A percentile compares a stretch with the other conserved stretches of the same genome.
phyloP scores from a whole-genome alignment of 371 early-diverging fungal species.

The Modicella reniformis region DNA sequence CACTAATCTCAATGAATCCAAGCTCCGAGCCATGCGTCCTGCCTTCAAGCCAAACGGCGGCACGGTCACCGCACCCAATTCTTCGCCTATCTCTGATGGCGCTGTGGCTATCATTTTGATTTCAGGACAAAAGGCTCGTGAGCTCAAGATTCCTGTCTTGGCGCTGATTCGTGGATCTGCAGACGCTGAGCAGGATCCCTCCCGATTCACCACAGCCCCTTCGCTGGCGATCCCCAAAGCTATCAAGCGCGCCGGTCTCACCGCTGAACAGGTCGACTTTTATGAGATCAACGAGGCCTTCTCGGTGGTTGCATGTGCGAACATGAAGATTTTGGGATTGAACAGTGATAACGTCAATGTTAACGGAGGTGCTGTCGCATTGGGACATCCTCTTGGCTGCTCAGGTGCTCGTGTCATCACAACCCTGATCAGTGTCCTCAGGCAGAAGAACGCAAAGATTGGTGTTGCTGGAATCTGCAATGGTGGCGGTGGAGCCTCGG shows the following conservation, averaged over 20 bases:
- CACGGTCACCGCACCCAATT: conserved; percentile 96
- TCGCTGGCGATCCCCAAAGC: conserved; percentile 93
- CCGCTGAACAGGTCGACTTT: conserved; percentile 77
- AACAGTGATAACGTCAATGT: conserved; percentile 85
- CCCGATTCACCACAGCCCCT: conserved; percentile 93
- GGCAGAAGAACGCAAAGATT: conserved; percentile 75
- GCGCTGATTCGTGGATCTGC: conserved; percentile 79
- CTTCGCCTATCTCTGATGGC: conserved; percentile 94
- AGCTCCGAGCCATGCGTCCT: conserved; percentile 88
- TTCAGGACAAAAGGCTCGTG: conserved; percentile 78
- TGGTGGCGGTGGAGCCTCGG: conserved; percentile 95
- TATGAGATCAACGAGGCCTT: conserved; percentile 99
- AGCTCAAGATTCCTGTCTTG: conserved; percentile 78
- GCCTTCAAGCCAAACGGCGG: conserved; percentile 88
- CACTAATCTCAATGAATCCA: conserved; percentile 74
- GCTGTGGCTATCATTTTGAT: conserved; percentile 93
- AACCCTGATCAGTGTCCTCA: conserved; percentile 83
- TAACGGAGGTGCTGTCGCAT: conserved; percentile 95
- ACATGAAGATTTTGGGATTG: conserved; percentile 82
- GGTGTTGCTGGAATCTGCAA: conserved; percentile 96
- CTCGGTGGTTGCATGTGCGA: conserved; percentile 93
- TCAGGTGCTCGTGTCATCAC: conserved; percentile 94
- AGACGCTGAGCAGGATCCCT: conserved; percentile 84
- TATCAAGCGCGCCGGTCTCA: conserved; percentile 79
- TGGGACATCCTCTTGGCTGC: conserved; percentile 97